Evolutionary conservation across 305 asterid genomes (phyloP).

Genomic region (Fraxinus angustifolia): DNA sequence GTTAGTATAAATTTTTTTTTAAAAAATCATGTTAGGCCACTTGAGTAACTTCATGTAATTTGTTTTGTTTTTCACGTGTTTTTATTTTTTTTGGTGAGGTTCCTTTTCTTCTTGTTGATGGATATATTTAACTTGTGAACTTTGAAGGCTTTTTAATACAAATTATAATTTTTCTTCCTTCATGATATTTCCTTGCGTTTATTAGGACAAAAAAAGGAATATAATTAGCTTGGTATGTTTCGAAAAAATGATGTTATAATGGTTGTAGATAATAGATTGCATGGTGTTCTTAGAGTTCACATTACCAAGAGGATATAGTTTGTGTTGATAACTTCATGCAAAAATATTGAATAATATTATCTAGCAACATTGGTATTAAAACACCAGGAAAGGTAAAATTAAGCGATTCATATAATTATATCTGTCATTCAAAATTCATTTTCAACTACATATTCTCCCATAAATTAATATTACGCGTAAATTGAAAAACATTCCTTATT

Average conservation of each 20-base stretch:
- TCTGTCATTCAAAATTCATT: too few relatives aligned
- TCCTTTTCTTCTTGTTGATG: background rate
- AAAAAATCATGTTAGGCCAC: constrained; percentile 10
- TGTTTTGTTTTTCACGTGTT: background rate
- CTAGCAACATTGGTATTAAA: too few relatives aligned
- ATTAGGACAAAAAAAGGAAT: background rate
- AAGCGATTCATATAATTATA: too few relatives aligned
- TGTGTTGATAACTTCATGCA: background rate
- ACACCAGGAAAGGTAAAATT: too few relatives aligned
- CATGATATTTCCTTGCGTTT: background rate
- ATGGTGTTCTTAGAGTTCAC: background rate
- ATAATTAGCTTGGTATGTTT: background rate
- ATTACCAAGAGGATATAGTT: background rate
- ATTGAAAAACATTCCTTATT: too few relatives aligned
- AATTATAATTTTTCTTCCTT: background rate
- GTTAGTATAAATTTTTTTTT: too few relatives aligned
- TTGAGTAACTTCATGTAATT: background rate
- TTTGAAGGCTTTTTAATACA: background rate
- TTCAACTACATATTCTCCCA: too few relatives aligned
- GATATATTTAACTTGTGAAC: background rate
- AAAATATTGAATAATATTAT: background rate
- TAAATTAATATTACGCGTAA: too few relatives aligned
- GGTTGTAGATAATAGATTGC: background rate
- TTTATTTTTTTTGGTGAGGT: background rate
- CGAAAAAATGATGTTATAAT: background rate